Evolutionary conservation across 179 eudicot species (phyloP).

Genomic region (Silene coronaria): DNA sequence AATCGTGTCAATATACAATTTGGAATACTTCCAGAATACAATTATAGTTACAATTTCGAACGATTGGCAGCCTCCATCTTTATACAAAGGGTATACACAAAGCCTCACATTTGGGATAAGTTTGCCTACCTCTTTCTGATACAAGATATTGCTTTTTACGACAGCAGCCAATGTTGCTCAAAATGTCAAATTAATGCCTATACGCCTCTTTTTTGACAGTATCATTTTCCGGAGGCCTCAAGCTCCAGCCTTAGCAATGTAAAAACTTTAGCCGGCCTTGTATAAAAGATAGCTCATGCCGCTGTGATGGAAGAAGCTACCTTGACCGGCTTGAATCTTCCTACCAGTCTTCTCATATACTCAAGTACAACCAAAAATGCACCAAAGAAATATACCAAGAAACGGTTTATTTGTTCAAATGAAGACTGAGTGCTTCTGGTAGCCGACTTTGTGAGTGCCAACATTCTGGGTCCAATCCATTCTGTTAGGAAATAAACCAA

Average conservation of each 20-base stretch:
- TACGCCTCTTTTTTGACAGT: neutral
- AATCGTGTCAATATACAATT: neutral
- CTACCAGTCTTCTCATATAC: constrained; percentile 23
- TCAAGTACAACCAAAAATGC: constrained; percentile 22
- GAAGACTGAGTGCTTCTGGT: constrained; percentile 25
- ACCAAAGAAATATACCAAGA: constrained; percentile 25
- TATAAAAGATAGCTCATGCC: neutral
- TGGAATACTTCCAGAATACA: neutral
- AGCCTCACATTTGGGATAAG: neutral
- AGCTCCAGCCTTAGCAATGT: neutral
- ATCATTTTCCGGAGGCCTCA: neutral
- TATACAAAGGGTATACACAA: too few species aligned
- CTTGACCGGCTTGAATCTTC: constrained; percentile 31
- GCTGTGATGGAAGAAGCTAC: constrained; percentile 18
- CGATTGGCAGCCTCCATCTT: neutral
- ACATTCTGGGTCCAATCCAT: constrained; percentile 21
- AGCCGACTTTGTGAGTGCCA: constrained; percentile 17
- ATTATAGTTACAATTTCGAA: neutral
- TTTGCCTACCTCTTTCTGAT: too few species aligned
- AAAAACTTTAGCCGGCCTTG: too few species aligned
- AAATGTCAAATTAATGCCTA: neutral
- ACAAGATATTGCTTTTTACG: neutral
- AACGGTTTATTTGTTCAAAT: constrained; percentile 23
- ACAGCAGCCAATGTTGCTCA: neutral
- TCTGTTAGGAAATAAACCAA: constrained; percentile 14